phyloP scores from a whole-genome alignment of 2,329 filamentous ascomycete species.

The Macrophomina phaseolina region DNA sequence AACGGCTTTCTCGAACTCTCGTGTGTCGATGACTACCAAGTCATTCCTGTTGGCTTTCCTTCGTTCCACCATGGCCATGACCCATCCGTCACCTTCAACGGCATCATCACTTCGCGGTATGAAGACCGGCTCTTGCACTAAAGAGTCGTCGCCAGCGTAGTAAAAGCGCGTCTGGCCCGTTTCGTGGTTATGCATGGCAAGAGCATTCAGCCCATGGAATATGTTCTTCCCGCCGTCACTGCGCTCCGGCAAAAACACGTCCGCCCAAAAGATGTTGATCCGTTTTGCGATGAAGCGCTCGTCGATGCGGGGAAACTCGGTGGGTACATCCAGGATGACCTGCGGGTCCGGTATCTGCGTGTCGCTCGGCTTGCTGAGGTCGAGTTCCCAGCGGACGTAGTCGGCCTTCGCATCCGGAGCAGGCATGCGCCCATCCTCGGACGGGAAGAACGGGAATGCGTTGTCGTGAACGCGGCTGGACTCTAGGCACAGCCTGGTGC shows the following conservation, averaged over 20 bases:
- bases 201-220: constrained; percentile 27
- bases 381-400: constrained; percentile 45
- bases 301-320: constrained; percentile 50
- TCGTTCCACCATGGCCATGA: constrained; percentile 53
- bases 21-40: constrained; percentile 46
- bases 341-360: constrained; percentile 37
- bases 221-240: constrained; percentile 35
- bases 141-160: constrained; percentile 39
- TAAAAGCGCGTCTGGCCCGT: constrained; percentile 36
- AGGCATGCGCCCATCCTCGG: constrained; percentile 37
- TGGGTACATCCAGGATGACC: constrained; percentile 41
- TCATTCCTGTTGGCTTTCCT: constrained; percentile 35
- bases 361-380: constrained; percentile 34
- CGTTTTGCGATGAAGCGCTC: constrained; percentile 45
- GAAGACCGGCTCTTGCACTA: constrained; percentile 59
- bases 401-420: constrained; percentile 41
- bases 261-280: constrained; percentile 41
- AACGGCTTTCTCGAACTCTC: constrained; percentile 41
- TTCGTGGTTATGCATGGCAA: constrained; percentile 28
- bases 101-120: constrained; percentile 50
- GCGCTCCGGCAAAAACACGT: constrained; percentile 37
- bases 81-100: constrained; percentile 56
- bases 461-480: constrained; percentile 41
- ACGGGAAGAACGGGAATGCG: constrained; percentile 43
- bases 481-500: constrained; percentile 38